A percentile compares a stretch with the other conserved stretches of the same genome.
Conservation (phyloP, 768 basidiomycete genomes). For the Xanthoconium stramineum region DNA sequence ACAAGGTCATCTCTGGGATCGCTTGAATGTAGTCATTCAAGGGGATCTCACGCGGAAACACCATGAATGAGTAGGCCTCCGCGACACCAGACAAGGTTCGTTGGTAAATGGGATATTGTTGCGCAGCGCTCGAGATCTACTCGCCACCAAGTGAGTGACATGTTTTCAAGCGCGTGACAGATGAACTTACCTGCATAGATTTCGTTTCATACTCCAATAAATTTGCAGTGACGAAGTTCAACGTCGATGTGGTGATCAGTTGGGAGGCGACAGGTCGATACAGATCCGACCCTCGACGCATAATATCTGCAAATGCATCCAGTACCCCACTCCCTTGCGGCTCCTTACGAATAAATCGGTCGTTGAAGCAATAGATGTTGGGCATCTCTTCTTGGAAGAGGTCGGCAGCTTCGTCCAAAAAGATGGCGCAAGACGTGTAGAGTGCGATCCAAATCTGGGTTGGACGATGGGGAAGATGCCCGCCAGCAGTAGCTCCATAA, state of each 20-base stretch:
- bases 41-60: constrained; percentile 34
- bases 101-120: constrained; percentile 26
- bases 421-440: constrained; percentile 38
- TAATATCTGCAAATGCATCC: constrained; percentile 32
- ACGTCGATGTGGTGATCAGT: constrained; percentile 34
- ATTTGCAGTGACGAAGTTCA: constrained; percentile 35
- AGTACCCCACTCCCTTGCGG: constrained; percentile 32
- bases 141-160: not conserved
- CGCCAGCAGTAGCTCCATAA: constrained; percentile 25
- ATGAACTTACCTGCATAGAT: constrained; percentile 29
- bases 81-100: constrained; percentile 32
- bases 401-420: constrained; percentile 35
- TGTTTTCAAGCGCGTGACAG: not conserved
- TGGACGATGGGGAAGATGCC: constrained; percentile 24
- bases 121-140: constrained; percentile 23
- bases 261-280: constrained; percentile 33
- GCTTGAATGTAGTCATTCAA: constrained; percentile 35
- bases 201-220: constrained; percentile 33
- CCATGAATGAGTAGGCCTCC: constrained; percentile 35
- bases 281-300: constrained; percentile 28
- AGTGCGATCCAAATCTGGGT: constrained; percentile 34
- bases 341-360: constrained; percentile 27
- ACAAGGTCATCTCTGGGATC: constrained; percentile 35
- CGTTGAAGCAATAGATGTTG: constrained; percentile 33
- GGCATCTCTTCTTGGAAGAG: constrained; percentile 20